phyloP scores from a whole-genome alignment of 2,329 filamentous ascomycete species.

The Aspergillus sp. region DNA sequence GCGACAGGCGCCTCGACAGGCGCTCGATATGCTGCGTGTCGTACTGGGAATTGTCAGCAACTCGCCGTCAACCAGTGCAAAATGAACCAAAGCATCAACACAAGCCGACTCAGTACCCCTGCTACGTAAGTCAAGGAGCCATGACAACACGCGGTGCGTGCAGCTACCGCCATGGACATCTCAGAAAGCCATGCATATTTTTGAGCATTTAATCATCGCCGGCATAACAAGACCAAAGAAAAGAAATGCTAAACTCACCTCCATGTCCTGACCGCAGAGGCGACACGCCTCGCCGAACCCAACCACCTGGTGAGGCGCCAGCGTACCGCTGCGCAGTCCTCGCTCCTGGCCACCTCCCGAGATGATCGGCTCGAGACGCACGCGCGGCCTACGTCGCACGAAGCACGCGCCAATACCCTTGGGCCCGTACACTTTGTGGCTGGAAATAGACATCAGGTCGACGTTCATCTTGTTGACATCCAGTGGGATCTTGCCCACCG shows the following conservation, averaged over 20 bases:
- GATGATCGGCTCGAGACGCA: conserved; percentile 92
- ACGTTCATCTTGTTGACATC: conserved; percentile 98
- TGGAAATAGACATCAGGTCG: conserved; percentile 96
- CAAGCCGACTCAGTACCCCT: conserved; percentile 51
- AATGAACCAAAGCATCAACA: background rate
- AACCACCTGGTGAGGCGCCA: conserved; percentile 79
- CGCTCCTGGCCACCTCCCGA: conserved; percentile 93
- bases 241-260: conserved; percentile 52
- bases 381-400: conserved; percentile 81
- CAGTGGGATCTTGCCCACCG: conserved; percentile 94
- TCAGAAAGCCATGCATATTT: conserved; percentile 87
- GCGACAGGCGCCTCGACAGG: conserved; percentile 73
- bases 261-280: conserved; percentile 80
- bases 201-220: conserved; percentile 69
- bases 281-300: conserved; percentile 94
- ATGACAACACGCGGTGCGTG: conserved; percentile 26
- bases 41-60: too few relatives aligned
- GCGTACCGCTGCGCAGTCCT: conserved; percentile 85
- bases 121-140: conserved; percentile 54
- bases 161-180: conserved; percentile 49
- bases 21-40: conserved; percentile 74
- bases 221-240: conserved; percentile 10
- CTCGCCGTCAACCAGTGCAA: too few relatives aligned
- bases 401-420: conserved; percentile 97
- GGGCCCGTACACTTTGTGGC: conserved; percentile 96